phyloP scores from a whole-genome alignment of 495 filamentous ascomycete species.

The Trichoderma reesei region DNA sequence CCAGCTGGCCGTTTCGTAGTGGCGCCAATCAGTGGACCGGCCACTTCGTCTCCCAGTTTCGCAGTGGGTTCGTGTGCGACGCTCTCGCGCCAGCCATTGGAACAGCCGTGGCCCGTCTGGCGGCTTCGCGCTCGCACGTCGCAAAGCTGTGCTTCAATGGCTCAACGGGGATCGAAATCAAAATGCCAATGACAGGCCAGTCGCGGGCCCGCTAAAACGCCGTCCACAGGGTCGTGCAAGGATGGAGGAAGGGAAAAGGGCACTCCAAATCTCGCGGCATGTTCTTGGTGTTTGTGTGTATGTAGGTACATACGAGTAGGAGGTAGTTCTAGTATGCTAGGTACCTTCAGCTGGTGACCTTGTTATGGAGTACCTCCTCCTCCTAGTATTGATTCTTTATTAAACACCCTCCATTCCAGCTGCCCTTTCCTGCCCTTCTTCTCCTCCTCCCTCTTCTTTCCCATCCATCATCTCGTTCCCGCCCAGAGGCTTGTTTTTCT shows the following conservation, averaged over 20 bases:
- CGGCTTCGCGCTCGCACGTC: background rate
- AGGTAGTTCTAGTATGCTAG: background rate
- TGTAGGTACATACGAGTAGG: no score
- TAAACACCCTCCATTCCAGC: constrained; percentile 2
- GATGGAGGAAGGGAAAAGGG: no score
- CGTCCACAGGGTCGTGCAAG: no score
- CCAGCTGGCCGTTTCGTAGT: background rate
- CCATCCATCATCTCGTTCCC: background rate
- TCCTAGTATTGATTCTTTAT: background rate
- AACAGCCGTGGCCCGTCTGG: background rate
- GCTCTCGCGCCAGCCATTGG: constrained; percentile 1
- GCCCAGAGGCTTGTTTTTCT: background rate
- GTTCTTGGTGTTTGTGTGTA: no score
- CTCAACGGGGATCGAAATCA: no score
- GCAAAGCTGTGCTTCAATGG: no score
- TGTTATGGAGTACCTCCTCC: no score
- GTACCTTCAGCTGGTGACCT: background rate
- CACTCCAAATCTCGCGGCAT: no score
- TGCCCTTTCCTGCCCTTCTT: constrained; percentile 3
- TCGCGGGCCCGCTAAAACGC: background rate
- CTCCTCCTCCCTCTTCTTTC: constrained; percentile 4
- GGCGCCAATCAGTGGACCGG: background rate
- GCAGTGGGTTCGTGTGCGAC: constrained; percentile 2
- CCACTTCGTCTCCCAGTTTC: background rate
- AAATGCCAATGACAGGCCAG: no score